These are phyloP conservation scores for Barnettozyma pratensis DNA, from an alignment of 805 yeast species.

Conservation along the genomic window DNA sequence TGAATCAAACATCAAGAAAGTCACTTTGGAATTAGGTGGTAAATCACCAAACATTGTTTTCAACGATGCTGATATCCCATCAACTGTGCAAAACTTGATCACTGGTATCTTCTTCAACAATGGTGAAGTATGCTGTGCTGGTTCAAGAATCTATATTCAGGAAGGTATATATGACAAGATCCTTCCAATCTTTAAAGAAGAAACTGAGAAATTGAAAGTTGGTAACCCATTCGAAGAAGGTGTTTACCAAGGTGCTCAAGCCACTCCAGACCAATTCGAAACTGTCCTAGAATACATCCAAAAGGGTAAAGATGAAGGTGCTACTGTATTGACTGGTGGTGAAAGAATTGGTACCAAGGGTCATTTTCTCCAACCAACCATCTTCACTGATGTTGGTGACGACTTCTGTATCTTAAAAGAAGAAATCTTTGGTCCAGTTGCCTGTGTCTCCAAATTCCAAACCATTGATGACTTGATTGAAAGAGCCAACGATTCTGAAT, in stretches of 20 bases:
- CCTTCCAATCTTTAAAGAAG: slow-evolving; percentile 50
- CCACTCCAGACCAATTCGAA: slow-evolving; percentile 62
- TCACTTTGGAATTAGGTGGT: slow-evolving; percentile 80
- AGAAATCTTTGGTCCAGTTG: slow-evolving; percentile 81
- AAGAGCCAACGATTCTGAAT: slow-evolving; percentile 65
- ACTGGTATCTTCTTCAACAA: slow-evolving; percentile 74
- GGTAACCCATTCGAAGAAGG: slow-evolving; percentile 72
- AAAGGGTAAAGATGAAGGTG: slow-evolving; percentile 63
- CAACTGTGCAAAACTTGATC: slow-evolving; percentile 43
- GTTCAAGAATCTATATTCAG: slow-evolving; percentile 74
- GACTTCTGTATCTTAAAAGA: slow-evolving; percentile 60
- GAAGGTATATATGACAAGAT: slow-evolving; percentile 65
- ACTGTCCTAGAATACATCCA: slow-evolving; percentile 65
- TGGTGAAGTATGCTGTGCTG: slow-evolving; percentile 82
- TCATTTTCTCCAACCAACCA: slow-evolving; percentile 67
- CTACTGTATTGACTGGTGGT: slow-evolving; percentile 69
- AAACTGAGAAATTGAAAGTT: slow-evolving; percentile 55
- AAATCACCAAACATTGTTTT: slow-evolving; percentile 75
- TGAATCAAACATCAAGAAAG: slow-evolving; percentile 68
- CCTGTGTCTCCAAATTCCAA: slow-evolving; percentile 62
- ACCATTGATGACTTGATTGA: slow-evolving; percentile 62
- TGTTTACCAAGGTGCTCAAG: slow-evolving; percentile 74
- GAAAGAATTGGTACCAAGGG: slow-evolving; percentile 60
- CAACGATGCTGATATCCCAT: slow-evolving; percentile 57
- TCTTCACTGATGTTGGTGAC: slow-evolving; percentile 63